Base-by-base conservation (phyloP, 2,329 filamentous ascomycete genomes). In the Aspergillus sp. region DNA sequence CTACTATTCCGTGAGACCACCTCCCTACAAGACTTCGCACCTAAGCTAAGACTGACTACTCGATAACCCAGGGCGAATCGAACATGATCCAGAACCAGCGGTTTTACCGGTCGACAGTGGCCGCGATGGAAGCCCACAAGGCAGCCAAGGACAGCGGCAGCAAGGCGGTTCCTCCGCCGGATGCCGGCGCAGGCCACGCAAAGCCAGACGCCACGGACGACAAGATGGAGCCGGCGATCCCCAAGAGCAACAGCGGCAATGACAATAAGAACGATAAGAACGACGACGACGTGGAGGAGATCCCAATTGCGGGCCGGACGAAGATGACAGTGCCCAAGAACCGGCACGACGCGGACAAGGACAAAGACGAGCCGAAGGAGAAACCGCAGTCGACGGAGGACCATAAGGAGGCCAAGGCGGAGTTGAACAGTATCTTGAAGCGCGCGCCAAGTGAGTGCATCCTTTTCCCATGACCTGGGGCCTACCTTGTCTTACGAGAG, bases 341-440 rank as follows among this genome's bases (percentile, higher is more conserved):
- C 36, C 72, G 71, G 53, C 68, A 72, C 52, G 59, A 52, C 29
- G 16, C 25, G 10, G 50, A 53, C 58, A 76, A 54, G 25, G 25
- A 29, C 64, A 73, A 23, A 79, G 85, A 68, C 80, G 80, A 11
- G 75, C 81, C 25, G 16, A 17, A 20, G 81, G 86, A 56, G 81
- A 87, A 49, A 79, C 52, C 29, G 54, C 66, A 34, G 25, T 29
- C 25, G 25, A 29, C 25, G 6, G 25, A 29, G 25, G 62, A 65
- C n/a, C 59, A 66, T 34, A 40, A 53, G 20, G 65, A 69, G 34
- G 84, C 88, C 2, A 86, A 91, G 68, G 74, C 76, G 16, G 89
- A 91, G 70, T 73, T 97, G 57, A 88, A 91, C 64, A 71, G 73
- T 6, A 96, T 97, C 45, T 72, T 97, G 58, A 94, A 92, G 76